Percentiles rank a stretch among this genome's conserved stretches.
Conservation (phyloP, 2,329 filamentous ascomycete species). For the Cladosporium sp. region DNA sequence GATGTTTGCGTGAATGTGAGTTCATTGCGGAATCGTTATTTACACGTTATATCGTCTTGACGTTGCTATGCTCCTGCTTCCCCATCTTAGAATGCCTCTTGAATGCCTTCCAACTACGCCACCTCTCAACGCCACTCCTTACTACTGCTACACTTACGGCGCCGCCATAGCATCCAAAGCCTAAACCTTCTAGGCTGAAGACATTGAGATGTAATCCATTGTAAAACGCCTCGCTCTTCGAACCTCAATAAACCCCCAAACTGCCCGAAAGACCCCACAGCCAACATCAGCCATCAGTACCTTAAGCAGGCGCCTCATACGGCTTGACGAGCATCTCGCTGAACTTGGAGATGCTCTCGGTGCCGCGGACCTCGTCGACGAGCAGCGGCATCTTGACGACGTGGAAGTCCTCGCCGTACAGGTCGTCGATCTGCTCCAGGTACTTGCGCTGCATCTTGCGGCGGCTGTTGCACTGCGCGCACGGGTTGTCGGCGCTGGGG, state of each 20-base stretch:
- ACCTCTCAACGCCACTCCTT: not conserved
- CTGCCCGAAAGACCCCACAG: not conserved
- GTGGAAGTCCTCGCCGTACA: conserved; percentile 96
- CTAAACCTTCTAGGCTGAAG: not conserved
- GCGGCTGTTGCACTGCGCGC: conserved; percentile 90
- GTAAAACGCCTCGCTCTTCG: not conserved
- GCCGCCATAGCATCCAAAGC: not conserved
- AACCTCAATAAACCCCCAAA: not conserved
- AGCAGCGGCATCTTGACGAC: conserved; percentile 97
- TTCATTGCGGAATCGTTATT: not conserved
- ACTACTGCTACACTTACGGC: not conserved
- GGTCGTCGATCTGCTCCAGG: conserved; percentile 93
- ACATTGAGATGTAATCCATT: not conserved
- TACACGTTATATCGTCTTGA: conserved; percentile 9
- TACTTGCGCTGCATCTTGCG: conserved; percentile 99
- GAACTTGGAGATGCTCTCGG: conserved; percentile 87
- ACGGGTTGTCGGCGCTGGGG: conserved; percentile 74
- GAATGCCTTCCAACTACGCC: not conserved
- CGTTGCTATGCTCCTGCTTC: not conserved
- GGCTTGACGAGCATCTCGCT: conserved; percentile 76
- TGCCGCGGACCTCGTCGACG: conserved; percentile 91
- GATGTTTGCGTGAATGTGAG: too few relatives aligned
- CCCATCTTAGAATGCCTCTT: not conserved
- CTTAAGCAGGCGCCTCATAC: conserved; percentile 57
- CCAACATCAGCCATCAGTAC: not conserved